Conservation (phyloP, 1,284 basidiomycete genomes). For the Moesziomyces parantarcticus region DNA sequence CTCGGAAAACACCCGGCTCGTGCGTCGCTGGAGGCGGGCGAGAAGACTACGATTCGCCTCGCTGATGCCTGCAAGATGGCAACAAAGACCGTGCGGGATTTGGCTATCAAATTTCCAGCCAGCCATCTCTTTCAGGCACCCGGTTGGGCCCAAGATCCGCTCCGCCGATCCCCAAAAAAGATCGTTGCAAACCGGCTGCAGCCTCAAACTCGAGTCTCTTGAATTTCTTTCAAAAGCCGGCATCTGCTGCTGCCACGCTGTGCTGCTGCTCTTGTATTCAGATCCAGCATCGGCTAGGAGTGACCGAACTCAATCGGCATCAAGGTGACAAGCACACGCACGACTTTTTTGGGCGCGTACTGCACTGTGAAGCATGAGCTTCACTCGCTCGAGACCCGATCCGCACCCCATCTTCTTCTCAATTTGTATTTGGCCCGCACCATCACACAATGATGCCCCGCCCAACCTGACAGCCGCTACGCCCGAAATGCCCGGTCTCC, state of each 20-base stretch:
- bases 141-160: background rate
- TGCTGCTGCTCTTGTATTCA: background rate
- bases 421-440: too few species aligned
- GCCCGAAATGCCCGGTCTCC: background rate
- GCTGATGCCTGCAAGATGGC: too few species aligned
- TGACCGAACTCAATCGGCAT: background rate
- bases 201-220: background rate
- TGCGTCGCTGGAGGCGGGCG: background rate
- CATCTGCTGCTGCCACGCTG: constrained; percentile 2
- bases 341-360: too few species aligned
- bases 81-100: constrained; percentile 34
- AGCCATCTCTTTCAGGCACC: background rate
- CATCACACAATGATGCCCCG: too few species aligned
- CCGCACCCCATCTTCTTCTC: too few species aligned
- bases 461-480: background rate
- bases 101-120: constrained; percentile 23
- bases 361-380: too few species aligned
- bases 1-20: constrained; percentile 7
- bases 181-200: background rate
- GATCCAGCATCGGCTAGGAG: background rate
- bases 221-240: constrained; percentile 14
- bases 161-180: constrained; percentile 4
- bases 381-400: too few species aligned
- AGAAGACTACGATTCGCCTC: background rate
- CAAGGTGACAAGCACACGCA: background rate